Base-by-base conservation (phyloP, 2,329 filamentous ascomycete genomes). In the Cercospora berteroae region DNA sequence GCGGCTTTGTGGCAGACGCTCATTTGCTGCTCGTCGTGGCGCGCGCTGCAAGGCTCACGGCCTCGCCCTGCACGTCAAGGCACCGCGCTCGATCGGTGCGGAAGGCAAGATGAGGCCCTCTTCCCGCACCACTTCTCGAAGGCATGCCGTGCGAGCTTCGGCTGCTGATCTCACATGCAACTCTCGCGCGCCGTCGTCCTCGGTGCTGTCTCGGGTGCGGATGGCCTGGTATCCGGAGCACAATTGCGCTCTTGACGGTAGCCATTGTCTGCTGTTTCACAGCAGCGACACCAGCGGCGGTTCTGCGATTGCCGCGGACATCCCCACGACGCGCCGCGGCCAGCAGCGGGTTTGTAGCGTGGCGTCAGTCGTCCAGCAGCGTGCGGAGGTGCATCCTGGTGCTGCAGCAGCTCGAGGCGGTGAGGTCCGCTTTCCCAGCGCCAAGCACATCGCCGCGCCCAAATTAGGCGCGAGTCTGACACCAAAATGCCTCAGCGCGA, bases 1-100 rank as follows among this genome's bases (percentile, higher is more conserved):
- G 66, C 64, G 36, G 67, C 64, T 69, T 71, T 72, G 71, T 73
- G 72, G 72, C 72, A 73, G 63, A 25, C 69, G 67, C 63, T 71
- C 63, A 74, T 74, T 73, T 69, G 72, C 69, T 67, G 67, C 33
- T 60, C 42, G 52, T 36, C 61, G 59, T 58, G 12, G 50, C 13
- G 7, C 57, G n/a, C 36, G 31, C 67, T 69, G 65, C 70, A 68
- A 69, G 62, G 66, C 70, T 65, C 60, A 27, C 61, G 31, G 58
- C 57, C 62, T 60, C 20, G 42, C 42, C 42, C 42, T 48, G 42
- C 42, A 48, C 42, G 42, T 48, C 42, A 48, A 48, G 42, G 42
- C 36, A 42, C 36, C 36, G 36, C 36, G 36, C 36, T 42, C 36
- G 16, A 42, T 42, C 36, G 36, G 33, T 39, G 33, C 33, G 13